Percentiles rank a stretch among this genome's conserved stretches.
These are phyloP conservation scores for Leccinellum albellum DNA, from an alignment of 768 basidiomycete genomes.

Conservation along the genomic window DNA sequence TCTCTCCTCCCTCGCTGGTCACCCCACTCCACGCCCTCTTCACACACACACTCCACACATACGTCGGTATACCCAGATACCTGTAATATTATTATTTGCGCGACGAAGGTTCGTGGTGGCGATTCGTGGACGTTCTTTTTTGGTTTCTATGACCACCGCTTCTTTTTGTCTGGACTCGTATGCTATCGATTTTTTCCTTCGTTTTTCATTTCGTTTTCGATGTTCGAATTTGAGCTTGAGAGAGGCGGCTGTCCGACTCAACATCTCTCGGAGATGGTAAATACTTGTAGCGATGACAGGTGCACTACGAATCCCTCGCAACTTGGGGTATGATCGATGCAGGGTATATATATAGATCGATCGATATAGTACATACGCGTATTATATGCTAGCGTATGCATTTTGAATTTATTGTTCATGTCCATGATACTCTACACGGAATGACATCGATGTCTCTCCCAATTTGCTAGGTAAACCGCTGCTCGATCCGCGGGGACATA, in stretches of 20 bases:
- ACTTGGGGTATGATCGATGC: no score
- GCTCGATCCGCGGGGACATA: no score
- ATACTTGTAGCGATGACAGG: neutral
- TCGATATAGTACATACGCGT: no score
- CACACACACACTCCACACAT: conserved; percentile 1
- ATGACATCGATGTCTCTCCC: no score
- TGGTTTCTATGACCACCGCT: neutral
- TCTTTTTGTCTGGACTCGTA: neutral
- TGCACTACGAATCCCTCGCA: no score
- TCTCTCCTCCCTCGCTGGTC: neutral
- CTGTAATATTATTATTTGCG: conserved; percentile 37
- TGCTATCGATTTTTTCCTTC: neutral
- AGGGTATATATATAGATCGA: no score
- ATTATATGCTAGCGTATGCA: no score
- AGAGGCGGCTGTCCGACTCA: neutral
- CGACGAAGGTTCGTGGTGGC: neutral
- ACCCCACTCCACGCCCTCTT: neutral
- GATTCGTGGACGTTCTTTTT: neutral
- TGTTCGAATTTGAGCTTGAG: neutral
- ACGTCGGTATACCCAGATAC: conserved; percentile 32
- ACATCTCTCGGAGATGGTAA: neutral
- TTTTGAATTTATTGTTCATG: no score
- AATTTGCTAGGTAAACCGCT: no score
- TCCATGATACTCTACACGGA: no score
- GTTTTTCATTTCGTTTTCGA: neutral